These are phyloP conservation scores for Didymella segeticola DNA, from an alignment of 2,329 filamentous ascomycete species.

Conservation along the genomic window DNA sequence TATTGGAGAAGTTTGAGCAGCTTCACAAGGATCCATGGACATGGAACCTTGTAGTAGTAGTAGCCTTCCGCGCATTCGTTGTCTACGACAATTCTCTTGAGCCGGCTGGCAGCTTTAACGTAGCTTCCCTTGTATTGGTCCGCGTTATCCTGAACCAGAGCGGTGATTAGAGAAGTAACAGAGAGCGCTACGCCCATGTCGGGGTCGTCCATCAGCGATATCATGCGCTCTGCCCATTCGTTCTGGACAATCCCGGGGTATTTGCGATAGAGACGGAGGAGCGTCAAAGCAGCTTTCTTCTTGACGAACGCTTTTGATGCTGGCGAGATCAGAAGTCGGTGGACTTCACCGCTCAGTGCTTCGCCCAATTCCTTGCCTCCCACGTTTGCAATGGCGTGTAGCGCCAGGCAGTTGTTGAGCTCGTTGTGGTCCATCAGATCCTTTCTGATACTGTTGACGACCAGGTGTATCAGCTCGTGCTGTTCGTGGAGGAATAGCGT, in stretches of 20 bases:
- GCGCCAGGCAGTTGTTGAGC: constrained; percentile 92
- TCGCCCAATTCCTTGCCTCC: constrained; percentile 97
- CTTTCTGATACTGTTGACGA: constrained; percentile 98
- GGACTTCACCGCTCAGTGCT: constrained; percentile 88
- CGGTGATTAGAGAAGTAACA: constrained; percentile 94
- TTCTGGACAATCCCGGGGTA: constrained; percentile 91
- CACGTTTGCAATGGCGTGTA: constrained; percentile 98
- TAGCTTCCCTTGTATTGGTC: constrained; percentile 95
- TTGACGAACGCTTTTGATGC: constrained; percentile 97
- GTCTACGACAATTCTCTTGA: constrained; percentile 91
- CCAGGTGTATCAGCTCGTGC: constrained; percentile 92
- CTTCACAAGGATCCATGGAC: constrained; percentile 98
- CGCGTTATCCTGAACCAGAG: constrained; percentile 90
- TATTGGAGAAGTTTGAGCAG: constrained; percentile 91
- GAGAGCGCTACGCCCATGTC: constrained; percentile 95
- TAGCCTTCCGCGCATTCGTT: constrained; percentile 90
- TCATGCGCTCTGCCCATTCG: constrained; percentile 97
- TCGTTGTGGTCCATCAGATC: constrained; percentile 95
- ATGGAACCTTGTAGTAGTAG: constrained; percentile 99
- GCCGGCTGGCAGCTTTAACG: constrained; percentile 85
- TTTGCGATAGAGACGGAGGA: constrained; percentile 93
- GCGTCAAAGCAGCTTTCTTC: constrained; percentile 95
- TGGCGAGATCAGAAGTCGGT: constrained; percentile 93
- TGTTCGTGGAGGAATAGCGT: constrained; percentile 97
- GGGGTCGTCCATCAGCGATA: constrained; percentile 96